These are phyloP conservation scores for Pythium apleroticum DNA, from an alignment of 352 stramenopile species.

Conservation along the genomic window DNA sequence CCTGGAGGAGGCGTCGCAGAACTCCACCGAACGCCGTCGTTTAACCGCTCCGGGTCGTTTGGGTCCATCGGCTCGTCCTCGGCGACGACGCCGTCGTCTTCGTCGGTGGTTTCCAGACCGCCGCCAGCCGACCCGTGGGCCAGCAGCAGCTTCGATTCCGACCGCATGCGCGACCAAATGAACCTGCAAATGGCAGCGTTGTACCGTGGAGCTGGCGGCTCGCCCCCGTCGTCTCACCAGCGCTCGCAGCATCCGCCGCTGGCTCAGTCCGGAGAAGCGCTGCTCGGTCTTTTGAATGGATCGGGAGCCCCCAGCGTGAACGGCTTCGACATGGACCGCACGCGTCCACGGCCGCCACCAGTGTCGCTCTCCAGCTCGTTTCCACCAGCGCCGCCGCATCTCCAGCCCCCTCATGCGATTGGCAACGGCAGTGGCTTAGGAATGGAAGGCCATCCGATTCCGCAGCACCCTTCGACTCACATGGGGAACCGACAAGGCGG, in stretches of 20 bases:
- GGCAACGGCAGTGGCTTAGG: constrained; percentile 9
- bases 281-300: constrained; percentile 41
- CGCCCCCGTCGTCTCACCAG: constrained; percentile 15
- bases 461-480: constrained; percentile 3
- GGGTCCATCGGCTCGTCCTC: constrained; percentile 26
- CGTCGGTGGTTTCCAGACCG: background rate
- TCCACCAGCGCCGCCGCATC: constrained; percentile 10
- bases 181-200: constrained; percentile 78
- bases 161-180: constrained; percentile 62
- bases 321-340: constrained; percentile 17
- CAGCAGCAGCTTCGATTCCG: constrained; percentile 16
- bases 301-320: background rate
- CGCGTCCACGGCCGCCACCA: constrained; percentile 15
- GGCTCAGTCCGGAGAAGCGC: constrained; percentile 34
- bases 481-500: background rate
- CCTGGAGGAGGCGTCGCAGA: constrained; percentile 11
- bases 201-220: constrained; percentile 35
- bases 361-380: constrained; percentile 24
- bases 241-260: constrained; percentile 33
- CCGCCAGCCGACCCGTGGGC: constrained; percentile 18
- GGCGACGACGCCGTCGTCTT: constrained; percentile 19
- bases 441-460: constrained; percentile 16
- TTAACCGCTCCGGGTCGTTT: constrained; percentile 10
- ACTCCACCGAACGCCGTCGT: constrained; percentile 9
- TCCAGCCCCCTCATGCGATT: constrained; percentile 6